phyloP scores from a whole-genome alignment of 345 rosid genomes.

The Clarkia xantiana region DNA sequence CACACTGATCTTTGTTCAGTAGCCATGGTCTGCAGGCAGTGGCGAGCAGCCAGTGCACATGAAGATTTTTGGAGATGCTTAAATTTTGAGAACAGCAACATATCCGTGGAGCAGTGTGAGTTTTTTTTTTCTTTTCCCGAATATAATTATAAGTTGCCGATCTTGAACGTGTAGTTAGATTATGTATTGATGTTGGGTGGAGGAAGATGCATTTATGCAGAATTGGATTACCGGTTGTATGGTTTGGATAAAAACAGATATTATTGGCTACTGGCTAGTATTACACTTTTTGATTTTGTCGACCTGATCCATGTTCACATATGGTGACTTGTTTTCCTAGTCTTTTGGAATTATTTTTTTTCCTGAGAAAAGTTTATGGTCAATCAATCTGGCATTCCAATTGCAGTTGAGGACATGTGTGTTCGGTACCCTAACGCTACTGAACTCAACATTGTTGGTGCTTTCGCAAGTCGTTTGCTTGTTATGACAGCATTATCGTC shows the following conservation, averaged over 20 bases:
- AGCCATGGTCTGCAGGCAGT: conserved; percentile 88
- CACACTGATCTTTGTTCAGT: conserved; percentile 64
- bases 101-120: conserved; percentile 83
- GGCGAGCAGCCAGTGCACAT: conserved; percentile 88
- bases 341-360: too few species aligned
- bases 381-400: conserved; percentile 2
- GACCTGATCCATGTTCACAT: too few species aligned
- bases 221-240: too few species aligned
- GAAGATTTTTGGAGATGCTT: conserved; percentile 95
- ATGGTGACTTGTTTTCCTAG: too few species aligned
- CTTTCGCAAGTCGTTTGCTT: conserved; percentile 43
- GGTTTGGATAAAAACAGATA: too few species aligned
- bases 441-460: conserved; percentile 64
- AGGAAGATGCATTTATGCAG: too few species aligned
- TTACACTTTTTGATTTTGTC: too few species aligned
- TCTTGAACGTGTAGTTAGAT: too few species aligned
- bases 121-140: too few species aligned
- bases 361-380: neutral
- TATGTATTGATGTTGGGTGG: too few species aligned
- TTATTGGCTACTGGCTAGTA: too few species aligned
- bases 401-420: conserved; percentile 85
- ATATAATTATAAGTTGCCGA: neutral
- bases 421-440: conserved; percentile 71
- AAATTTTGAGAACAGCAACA: conserved; percentile 65
- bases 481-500: conserved; percentile 63